phyloP scores from a whole-genome alignment of 257 asterid species.

The Petrea volubilis region DNA sequence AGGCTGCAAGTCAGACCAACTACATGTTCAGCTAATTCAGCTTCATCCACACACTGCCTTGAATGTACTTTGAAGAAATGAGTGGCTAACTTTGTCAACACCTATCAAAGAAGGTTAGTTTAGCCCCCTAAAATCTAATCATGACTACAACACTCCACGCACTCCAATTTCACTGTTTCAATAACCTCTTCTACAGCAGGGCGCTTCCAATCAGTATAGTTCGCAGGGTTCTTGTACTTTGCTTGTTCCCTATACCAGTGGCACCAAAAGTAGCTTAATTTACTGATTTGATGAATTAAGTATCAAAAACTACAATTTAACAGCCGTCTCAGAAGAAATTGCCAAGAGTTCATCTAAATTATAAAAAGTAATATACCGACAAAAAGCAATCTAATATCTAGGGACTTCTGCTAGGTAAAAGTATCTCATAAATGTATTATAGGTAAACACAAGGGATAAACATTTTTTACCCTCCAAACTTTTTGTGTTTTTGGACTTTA shows the following conservation, averaged over 20 bases:
- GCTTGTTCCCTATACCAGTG: conserved; percentile 74
- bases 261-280: conserved; percentile 9
- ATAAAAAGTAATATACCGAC: background rate
- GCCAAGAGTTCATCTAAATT: conserved; percentile 1
- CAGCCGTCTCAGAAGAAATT: conserved; percentile 5
- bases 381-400: too few relatives aligned
- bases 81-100: conserved; percentile 65
- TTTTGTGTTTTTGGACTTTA: too few relatives aligned
- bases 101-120: conserved; percentile 43
- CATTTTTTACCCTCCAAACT: too few relatives aligned
- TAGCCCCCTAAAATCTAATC: background rate
- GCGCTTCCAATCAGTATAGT: conserved; percentile 63
- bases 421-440: too few relatives aligned
- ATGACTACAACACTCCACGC: conserved; percentile 17
- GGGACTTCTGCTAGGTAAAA: too few relatives aligned
- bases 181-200: conserved; percentile 92
- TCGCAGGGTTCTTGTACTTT: conserved; percentile 74
- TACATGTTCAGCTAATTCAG: conserved; percentile 96
- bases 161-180: conserved; percentile 27
- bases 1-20: conserved; percentile 88
- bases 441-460: too few relatives aligned
- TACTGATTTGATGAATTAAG: background rate
- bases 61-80: conserved; percentile 70
- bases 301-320: conserved; percentile 8
- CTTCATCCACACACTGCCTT: conserved; percentile 86